phyloP scores from a whole-genome alignment of 495 filamentous ascomycete species.

The Talaromyces proteolyticus region DNA sequence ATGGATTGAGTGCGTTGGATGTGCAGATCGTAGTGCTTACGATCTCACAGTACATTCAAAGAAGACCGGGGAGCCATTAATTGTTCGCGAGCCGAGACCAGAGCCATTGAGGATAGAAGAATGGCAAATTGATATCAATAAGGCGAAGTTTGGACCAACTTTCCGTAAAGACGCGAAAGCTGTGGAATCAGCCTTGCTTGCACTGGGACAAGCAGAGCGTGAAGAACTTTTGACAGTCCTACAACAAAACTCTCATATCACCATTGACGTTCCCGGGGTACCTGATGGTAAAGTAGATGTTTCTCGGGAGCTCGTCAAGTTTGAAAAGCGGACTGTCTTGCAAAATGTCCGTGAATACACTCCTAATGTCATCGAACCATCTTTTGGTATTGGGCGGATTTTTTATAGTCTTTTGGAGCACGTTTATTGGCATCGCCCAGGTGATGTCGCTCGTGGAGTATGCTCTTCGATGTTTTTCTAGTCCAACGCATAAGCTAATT shows the following conservation, averaged over 20 bases:
- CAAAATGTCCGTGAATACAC: constrained; percentile 71
- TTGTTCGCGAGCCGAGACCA: constrained; percentile 60
- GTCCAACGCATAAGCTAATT: not conserved
- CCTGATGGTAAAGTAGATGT: constrained; percentile 63
- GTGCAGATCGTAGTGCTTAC: constrained; percentile 75
- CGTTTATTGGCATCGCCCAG: constrained; percentile 65
- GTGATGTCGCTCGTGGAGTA: constrained; percentile 59
- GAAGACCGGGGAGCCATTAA: constrained; percentile 64
- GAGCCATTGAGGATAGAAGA: constrained; percentile 66
- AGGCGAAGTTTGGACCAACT: constrained; percentile 74
- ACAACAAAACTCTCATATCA: constrained; percentile 56
- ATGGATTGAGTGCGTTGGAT: constrained; percentile 84
- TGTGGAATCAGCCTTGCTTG: constrained; percentile 62
- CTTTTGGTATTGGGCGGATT: constrained; percentile 77
- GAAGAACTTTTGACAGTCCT: constrained; percentile 63
- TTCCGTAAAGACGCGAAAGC: constrained; percentile 73
- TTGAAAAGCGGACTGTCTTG: constrained; percentile 62
- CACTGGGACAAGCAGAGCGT: constrained; percentile 59
- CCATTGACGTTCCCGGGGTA: constrained; percentile 57
- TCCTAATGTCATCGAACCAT: constrained; percentile 80
- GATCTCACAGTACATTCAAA: constrained; percentile 74
- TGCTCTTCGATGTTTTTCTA: constrained; percentile 12
- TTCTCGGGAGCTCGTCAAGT: constrained; percentile 59
- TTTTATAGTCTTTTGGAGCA: constrained; percentile 75
- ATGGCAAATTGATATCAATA: constrained; percentile 66